Evolutionary conservation across 1,284 basidiomycete genomes (phyloP).

Genomic region (Blastosporella zonata): DNA sequence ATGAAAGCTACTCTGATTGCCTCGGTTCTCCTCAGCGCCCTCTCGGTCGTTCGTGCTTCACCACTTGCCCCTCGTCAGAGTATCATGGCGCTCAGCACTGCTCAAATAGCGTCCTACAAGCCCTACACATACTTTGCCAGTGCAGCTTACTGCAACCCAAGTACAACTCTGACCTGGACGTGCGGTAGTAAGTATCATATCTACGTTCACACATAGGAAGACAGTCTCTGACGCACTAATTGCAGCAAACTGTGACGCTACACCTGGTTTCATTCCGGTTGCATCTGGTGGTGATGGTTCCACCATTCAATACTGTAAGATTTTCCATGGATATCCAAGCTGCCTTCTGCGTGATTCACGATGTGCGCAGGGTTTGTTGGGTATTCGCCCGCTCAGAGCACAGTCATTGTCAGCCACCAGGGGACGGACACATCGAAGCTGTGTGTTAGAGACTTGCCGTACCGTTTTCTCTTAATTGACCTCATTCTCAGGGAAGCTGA

Average conservation of each 20-base stretch:
- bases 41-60: constrained; percentile 4
- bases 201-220: neutral
- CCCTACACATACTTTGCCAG: constrained; percentile 33
- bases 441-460: constrained; percentile 28
- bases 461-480: constrained; percentile 16
- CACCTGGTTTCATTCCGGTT: constrained; percentile 34
- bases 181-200: constrained; percentile 26
- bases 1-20: constrained; percentile 4
- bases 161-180: constrained; percentile 28
- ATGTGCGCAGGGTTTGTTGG: constrained; percentile 42
- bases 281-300: constrained; percentile 41
- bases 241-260: constrained; percentile 30
- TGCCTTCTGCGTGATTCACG: neutral
- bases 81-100: constrained; percentile 26
- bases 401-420: constrained; percentile 49
- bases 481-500: constrained; percentile 31
- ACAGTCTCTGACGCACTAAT: neutral
- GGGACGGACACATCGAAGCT: constrained; percentile 46
- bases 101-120: constrained; percentile 28
- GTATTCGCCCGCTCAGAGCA: constrained; percentile 36
- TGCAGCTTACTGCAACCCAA: constrained; percentile 31
- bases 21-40: constrained; percentile 1
- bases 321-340: neutral
- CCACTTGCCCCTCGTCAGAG: constrained; percentile 14
- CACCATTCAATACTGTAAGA: constrained; percentile 33